A percentile compares a stretch with the other conserved stretches of the same genome.
phyloP scores from a whole-genome alignment of 768 basidiomycete genomes.

The Polyporus arcularius region DNA sequence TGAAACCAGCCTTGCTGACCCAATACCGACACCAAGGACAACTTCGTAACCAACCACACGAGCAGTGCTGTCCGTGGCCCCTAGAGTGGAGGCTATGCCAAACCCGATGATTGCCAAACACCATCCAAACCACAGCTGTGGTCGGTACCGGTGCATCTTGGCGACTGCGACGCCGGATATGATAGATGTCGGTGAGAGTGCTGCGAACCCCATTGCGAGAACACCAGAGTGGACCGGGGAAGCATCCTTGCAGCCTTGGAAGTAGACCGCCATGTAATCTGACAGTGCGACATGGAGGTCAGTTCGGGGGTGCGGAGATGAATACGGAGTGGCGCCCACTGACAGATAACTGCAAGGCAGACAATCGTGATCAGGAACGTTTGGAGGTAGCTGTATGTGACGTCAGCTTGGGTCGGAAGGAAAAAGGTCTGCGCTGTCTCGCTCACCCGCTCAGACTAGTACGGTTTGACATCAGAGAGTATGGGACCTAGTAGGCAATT shows the following conservation, averaged over 20 bases:
- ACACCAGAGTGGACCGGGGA: conserved; percentile 26
- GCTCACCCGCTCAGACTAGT: conserved; percentile 7
- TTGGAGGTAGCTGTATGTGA: not conserved
- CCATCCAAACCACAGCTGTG: conserved; percentile 40
- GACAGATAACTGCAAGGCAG: conserved; percentile 5
- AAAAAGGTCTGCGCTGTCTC: not conserved
- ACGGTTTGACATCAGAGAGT: conserved; percentile 11
- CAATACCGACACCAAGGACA: not conserved
- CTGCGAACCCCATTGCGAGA: conserved; percentile 33
- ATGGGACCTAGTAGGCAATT: conserved; percentile 27
- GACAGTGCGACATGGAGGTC: too few relatives aligned
- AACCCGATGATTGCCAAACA: conserved; percentile 34
- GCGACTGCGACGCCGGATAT: conserved; percentile 39
- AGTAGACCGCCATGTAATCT: conserved; percentile 43
- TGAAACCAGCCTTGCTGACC: too few relatives aligned
- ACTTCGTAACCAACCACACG: not conserved
- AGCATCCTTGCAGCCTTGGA: conserved; percentile 40
- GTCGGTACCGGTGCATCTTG: conserved; percentile 37
- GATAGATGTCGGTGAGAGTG: conserved; percentile 27
- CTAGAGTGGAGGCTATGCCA: conserved; percentile 35
- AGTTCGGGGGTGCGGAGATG: too few relatives aligned
- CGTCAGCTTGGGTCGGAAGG: not conserved
- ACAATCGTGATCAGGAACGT: conserved; percentile 3
- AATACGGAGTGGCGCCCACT: not conserved
- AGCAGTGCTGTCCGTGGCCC: not conserved